Conservation (phyloP, 2,329 filamentous ascomycete genomes). For the Epichloe amarillans region DNA sequence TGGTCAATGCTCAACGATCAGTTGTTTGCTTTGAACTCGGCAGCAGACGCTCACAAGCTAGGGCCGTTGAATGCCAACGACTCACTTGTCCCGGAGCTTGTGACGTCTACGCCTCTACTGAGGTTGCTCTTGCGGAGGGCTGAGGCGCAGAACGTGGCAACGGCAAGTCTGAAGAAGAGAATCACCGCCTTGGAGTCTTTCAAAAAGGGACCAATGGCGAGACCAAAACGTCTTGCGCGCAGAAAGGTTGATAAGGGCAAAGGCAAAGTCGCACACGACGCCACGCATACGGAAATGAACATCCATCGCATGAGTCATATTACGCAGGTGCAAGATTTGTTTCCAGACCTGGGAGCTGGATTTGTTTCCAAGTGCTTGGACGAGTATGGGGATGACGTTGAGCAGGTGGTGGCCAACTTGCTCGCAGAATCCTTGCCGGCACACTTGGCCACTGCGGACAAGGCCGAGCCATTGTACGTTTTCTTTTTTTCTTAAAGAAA, state of each 20-base stretch:
- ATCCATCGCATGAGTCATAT: slow-evolving; percentile 75
- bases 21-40: slow-evolving; percentile 64
- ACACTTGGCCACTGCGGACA: slow-evolving; percentile 51
- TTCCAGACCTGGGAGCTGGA: slow-evolving; percentile 71
- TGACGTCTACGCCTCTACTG: slow-evolving; percentile 67
- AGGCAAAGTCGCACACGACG: slow-evolving; percentile 25
- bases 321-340: slow-evolving; percentile 84
- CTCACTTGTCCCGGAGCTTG: slow-evolving; percentile 67
- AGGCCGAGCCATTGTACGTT: slow-evolving; percentile 48
- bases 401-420: slow-evolving; percentile 68
- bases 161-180: slow-evolving; percentile 44
- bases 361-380: slow-evolving; percentile 72
- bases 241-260: slow-evolving; percentile 57
- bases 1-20: slow-evolving; percentile 69
- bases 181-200: slow-evolving; percentile 47
- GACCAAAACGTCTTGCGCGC: slow-evolving; percentile 36
- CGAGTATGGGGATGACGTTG: slow-evolving; percentile 63
- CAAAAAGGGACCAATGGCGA: slow-evolving; percentile 40
- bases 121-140: slow-evolving; percentile 45
- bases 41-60: slow-evolving; percentile 49
- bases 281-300: slow-evolving; percentile 42
- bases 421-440: slow-evolving; percentile 64
- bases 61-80: slow-evolving; percentile 45
- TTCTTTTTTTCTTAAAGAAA: background rate
- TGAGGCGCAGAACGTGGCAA: slow-evolving; percentile 33